phyloP scores from a whole-genome alignment of 176 grass and related monocot species.

The Triticum monococcum region DNA sequence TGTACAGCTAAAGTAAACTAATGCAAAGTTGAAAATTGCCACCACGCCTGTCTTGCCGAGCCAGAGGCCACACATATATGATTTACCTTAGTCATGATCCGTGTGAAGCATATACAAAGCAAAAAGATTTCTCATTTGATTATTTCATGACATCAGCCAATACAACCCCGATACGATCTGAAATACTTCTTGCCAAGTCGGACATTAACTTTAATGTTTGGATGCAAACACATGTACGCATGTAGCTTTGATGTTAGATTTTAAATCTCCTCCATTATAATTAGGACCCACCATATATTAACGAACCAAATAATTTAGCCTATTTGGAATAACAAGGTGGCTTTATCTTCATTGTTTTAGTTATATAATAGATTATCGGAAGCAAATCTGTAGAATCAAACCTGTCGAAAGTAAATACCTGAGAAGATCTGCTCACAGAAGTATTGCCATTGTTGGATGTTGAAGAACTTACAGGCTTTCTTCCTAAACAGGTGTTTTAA shows the following conservation, averaged over 20 bases:
- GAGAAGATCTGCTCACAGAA: slow-evolving; percentile 35
- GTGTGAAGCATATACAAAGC: background rate
- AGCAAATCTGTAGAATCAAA: slow-evolving; percentile 7
- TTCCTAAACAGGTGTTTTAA: slow-evolving; percentile 47
- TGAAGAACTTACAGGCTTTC: slow-evolving; percentile 26
- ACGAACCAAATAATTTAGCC: background rate
- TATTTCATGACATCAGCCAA: background rate
- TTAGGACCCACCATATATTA: background rate
- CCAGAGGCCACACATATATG: no score
- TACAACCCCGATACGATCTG: background rate
- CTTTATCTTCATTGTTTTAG: background rate
- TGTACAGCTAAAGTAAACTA: background rate
- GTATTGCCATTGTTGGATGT: slow-evolving; percentile 7
- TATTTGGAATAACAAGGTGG: background rate
- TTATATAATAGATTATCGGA: background rate
- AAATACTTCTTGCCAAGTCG: background rate
- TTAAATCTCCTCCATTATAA: background rate
- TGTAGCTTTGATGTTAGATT: background rate
- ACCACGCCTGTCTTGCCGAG: no score
- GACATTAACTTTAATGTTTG: background rate
- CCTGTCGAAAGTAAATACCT: slow-evolving; percentile 43
- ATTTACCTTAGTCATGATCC: no score
- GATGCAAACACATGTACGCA: background rate
- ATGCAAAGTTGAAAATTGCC: no score
- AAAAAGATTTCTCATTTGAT: background rate